Conservation (phyloP, 2,329 filamentous ascomycete genomes). For the Ophiocordyceps camponoti-rufipedis region DNA sequence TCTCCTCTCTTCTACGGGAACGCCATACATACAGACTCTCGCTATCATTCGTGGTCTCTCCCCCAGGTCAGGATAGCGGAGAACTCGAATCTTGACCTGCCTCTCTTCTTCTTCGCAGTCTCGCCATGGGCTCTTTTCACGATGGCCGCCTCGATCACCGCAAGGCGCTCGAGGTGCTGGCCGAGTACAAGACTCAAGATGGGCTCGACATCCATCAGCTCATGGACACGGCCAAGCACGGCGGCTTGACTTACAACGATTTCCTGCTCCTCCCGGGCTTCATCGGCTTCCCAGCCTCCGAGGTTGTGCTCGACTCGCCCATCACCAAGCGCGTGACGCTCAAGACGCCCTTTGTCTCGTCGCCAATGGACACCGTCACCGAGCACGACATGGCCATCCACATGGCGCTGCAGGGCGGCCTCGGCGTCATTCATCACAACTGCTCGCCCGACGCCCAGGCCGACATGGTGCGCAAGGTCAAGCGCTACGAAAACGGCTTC, state of each 20-base stretch:
- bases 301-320: constrained; percentile 74
- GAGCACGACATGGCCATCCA: constrained; percentile 99
- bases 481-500: constrained; percentile 98
- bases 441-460: constrained; percentile 95
- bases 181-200: constrained; percentile 65
- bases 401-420: constrained; percentile 74
- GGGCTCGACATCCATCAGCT: constrained; percentile 75
- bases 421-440: constrained; percentile 98
- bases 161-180: constrained; percentile 62
- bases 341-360: constrained; percentile 93
- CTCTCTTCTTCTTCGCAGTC: constrained; percentile 7
- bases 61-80: not conserved
- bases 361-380: constrained; percentile 98
- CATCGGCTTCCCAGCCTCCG: constrained; percentile 90
- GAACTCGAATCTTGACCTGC: not conserved
- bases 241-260: constrained; percentile 96
- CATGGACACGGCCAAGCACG: constrained; percentile 79
- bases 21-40: constrained; percentile 24
- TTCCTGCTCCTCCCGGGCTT: constrained; percentile 94
- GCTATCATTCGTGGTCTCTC: not conserved
- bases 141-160: constrained; percentile 51
- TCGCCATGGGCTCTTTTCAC: constrained; percentile 43
- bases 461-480: constrained; percentile 98
- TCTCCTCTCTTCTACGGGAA: constrained; percentile 28
- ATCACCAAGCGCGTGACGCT: constrained; percentile 90